Base-by-base conservation (phyloP, 192 early-diverging fungal species). In the Paraglomus occultum region DNA sequence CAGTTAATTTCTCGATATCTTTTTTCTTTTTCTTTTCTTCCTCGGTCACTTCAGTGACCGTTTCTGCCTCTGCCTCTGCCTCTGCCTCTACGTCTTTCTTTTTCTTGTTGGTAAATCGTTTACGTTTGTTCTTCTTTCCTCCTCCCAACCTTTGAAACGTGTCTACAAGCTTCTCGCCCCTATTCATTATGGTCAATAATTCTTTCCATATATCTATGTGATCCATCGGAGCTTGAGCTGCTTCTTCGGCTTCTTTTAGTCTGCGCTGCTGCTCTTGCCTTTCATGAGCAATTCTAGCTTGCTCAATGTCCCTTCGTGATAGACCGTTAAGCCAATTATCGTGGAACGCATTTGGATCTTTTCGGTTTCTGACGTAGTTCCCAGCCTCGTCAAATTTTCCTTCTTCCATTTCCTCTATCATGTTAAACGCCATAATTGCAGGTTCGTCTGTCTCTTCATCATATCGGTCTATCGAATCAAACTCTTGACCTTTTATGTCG, bases 371-470 rank as follows among this genome's bases (percentile, higher is more conserved):
- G 18, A 87, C 75, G 80, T 89, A 97, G 49, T 90, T 87, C 0
- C 92, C 88, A 1, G 82, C 55, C 10, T 80, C 78, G 54, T 91
- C 87, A 65, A 90, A 87, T 39, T 80, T 79, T 7, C 87, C 84
- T 62, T 90, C 89, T 49, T 88, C 86, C 64, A 94, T 52, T 15
- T 92, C 91, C 8, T 84, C 76, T n/a, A 81, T 81, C 89, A 94
- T 92, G 62, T 89, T 86, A 64, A 92, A 92, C 1, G 89, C 89
- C 65, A 88, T 84, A 12, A 92, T 77, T 58, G 82, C 80, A 9
- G 83, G 79, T 70, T 89, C 84, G 6, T 84, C 85, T 43, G 78
- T 80, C 14, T 83, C 78, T 1, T 81, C 78, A n/a, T 83, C 77
- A 48, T 74, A 72, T 10, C 71, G 45, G 47, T 82, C 80, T 1